Conservation (phyloP, 106 monocot genomes). For the Dendrobium nobile region DNA sequence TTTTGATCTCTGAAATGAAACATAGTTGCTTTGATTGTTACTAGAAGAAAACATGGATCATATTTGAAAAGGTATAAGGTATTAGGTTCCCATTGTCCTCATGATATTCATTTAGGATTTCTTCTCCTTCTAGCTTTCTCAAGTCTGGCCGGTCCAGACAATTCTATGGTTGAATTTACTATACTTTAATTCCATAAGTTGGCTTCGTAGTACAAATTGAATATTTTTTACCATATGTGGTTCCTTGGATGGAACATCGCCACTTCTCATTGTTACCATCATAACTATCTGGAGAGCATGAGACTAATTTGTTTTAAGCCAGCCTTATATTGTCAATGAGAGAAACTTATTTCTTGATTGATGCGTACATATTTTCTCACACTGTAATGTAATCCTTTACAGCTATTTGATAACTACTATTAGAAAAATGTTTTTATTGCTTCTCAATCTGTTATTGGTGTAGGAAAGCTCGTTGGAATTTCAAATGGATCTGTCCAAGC, state of each 20-base stretch:
- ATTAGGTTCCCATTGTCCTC: too few relatives aligned
- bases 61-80: not conserved
- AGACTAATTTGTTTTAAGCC: not conserved
- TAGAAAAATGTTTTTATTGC: not conserved
- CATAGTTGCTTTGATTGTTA: not conserved
- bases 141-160: not conserved
- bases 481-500: slow-evolving; percentile 7
- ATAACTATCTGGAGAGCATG: not conserved
- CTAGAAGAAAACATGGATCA: not conserved
- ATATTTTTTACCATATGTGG: not conserved
- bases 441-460: slow-evolving; percentile 6
- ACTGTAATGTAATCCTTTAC: not conserved
- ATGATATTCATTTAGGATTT: too few relatives aligned
- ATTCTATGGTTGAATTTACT: not conserved
- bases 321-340: not conserved
- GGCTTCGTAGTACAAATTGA: not conserved
- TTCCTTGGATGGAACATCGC: not conserved
- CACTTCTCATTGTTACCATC: not conserved
- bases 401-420: not conserved
- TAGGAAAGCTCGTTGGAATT: slow-evolving; percentile 14
- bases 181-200: not conserved
- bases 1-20: not conserved
- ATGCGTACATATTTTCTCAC: not conserved
- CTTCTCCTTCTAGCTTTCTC: too few relatives aligned
- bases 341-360: not conserved